phyloP scores from a whole-genome alignment of 1,284 basidiomycete species.

The Caloboletus inedulis region DNA sequence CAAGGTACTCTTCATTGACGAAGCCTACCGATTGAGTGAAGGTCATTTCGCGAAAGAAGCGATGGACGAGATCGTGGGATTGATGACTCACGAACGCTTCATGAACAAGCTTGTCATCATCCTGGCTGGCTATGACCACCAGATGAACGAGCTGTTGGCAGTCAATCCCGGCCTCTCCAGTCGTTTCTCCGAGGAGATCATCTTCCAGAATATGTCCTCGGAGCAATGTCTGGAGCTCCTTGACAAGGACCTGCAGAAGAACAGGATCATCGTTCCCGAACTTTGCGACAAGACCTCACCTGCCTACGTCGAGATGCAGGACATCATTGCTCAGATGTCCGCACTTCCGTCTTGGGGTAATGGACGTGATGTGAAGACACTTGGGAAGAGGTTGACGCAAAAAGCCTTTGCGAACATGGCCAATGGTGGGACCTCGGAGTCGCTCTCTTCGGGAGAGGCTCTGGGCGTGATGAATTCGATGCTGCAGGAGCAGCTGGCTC shows the following conservation, averaged over 20 bases:
- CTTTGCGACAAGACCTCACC: slow-evolving; percentile 36
- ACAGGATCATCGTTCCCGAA: slow-evolving; percentile 37
- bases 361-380: slow-evolving; percentile 55
- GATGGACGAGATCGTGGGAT: slow-evolving; percentile 60
- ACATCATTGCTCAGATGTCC: slow-evolving; percentile 41
- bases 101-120: slow-evolving; percentile 59
- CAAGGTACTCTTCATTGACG: slow-evolving; percentile 63
- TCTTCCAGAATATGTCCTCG: slow-evolving; percentile 51
- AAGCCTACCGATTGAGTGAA: slow-evolving; percentile 57
- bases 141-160: slow-evolving; percentile 57
- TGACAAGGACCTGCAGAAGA: slow-evolving; percentile 43
- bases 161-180: slow-evolving; percentile 63
- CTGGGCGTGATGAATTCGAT: slow-evolving; percentile 18
- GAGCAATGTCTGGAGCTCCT: slow-evolving; percentile 51
- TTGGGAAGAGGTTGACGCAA: slow-evolving; percentile 46
- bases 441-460: slow-evolving; percentile 19
- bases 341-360: slow-evolving; percentile 58
- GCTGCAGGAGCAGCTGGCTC: slow-evolving; percentile 23
- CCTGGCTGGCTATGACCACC: slow-evolving; percentile 63
- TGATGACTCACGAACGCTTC: slow-evolving; percentile 57
- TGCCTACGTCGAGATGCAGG: slow-evolving; percentile 36
- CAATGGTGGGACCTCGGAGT: slow-evolving; percentile 16
- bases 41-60: slow-evolving; percentile 66
- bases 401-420: slow-evolving; percentile 30
- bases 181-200: slow-evolving; percentile 60